Conservation (phyloP, 306 rosid genomes). For the Vigna unguiculata region DNA sequence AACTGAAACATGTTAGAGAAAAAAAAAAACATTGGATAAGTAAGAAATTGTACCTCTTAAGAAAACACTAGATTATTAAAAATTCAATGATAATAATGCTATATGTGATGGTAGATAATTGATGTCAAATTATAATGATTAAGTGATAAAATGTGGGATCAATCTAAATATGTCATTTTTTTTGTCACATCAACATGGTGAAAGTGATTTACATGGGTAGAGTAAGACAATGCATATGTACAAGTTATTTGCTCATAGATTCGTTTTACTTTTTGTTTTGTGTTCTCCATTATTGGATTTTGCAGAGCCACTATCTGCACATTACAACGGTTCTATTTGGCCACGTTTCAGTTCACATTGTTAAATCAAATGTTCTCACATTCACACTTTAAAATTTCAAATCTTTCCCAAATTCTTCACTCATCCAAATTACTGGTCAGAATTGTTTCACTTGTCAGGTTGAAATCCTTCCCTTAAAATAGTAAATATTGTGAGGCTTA, state of each 20-base stretch:
- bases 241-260: constrained; percentile 4
- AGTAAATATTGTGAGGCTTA: background rate
- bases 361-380: background rate
- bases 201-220: constrained; percentile 36
- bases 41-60: too few species aligned
- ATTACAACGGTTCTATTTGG: background rate
- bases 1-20: too few species aligned
- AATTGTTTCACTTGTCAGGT: background rate
- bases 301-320: constrained; percentile 28
- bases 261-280: constrained; percentile 38
- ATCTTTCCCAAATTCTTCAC: constrained; percentile 18
- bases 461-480: background rate
- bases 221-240: background rate
- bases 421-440: background rate
- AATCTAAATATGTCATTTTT: too few species aligned
- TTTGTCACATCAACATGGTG: background rate
- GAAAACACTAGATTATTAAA: too few species aligned
- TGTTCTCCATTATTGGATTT: constrained; percentile 47
- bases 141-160: too few species aligned
- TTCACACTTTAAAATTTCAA: background rate
- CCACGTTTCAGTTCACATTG: constrained; percentile 36
- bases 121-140: too few species aligned
- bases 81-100: too few species aligned
- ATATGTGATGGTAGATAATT: too few species aligned
- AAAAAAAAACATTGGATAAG: too few species aligned